These are phyloP conservation scores for Trichophyton verrucosum DNA, from an alignment of 2,329 filamentous ascomycete genomes.

Conservation along the genomic window DNA sequence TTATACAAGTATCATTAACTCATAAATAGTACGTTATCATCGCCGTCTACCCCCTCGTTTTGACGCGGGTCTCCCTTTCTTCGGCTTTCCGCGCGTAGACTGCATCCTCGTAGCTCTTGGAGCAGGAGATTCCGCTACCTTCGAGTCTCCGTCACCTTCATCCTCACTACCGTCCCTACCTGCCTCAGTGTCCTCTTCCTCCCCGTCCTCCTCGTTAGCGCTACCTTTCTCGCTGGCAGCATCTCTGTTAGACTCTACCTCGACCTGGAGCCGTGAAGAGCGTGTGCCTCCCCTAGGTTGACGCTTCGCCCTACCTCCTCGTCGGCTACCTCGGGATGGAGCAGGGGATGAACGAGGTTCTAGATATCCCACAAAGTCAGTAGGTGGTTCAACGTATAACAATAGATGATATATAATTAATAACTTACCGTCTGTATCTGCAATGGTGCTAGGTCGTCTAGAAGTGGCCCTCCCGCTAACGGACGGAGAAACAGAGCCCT, in stretches of 20 bases:
- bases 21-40: neutral
- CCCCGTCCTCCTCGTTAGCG: conserved; percentile 28
- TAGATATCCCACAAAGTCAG: conserved; percentile 11
- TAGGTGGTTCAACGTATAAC: neutral
- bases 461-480: conserved; percentile 26
- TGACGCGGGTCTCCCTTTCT: conserved; percentile 23
- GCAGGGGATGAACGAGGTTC: conserved; percentile 34
- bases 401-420: neutral
- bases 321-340: conserved; percentile 29
- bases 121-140: conserved; percentile 25
- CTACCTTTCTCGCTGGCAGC: conserved; percentile 18
- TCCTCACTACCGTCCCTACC: conserved; percentile 27
- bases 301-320: conserved; percentile 23
- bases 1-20: neutral
- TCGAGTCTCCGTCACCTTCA: conserved; percentile 27
- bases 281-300: conserved; percentile 25
- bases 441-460: conserved; percentile 33
- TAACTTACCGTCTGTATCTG: conserved; percentile 36
- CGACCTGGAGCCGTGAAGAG: conserved; percentile 28
- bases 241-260: conserved; percentile 24
- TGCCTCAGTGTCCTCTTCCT: conserved; percentile 29
- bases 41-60: conserved; percentile 26
- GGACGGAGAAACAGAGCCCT: conserved; percentile 32
- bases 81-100: conserved; percentile 19
- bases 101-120: conserved; percentile 27